Evolutionary conservation across 441 rosid genomes (phyloP).

Genomic region (Raphanus hybrid): DNA sequence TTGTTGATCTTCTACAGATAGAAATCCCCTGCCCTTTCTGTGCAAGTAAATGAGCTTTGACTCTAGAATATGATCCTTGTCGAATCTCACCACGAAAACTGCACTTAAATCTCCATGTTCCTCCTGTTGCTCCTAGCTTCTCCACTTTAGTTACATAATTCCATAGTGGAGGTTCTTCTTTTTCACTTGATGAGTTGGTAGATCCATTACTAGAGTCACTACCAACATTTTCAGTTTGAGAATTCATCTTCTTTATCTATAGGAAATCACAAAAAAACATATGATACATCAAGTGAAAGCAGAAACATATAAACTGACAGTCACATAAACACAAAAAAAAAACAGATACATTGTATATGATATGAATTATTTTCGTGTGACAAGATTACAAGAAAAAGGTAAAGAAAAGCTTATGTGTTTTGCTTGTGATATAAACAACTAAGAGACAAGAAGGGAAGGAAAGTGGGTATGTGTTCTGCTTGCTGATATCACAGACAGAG

Average conservation of each 20-base stretch:
- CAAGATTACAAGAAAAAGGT: too few species aligned
- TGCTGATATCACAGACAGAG: too few species aligned
- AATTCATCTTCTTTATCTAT: not conserved
- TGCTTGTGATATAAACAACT: too few species aligned
- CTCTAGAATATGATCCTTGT: not conserved
- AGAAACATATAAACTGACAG: not conserved
- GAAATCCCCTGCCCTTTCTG: not conserved
- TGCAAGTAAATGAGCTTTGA: not conserved
- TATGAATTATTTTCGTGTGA: too few species aligned
- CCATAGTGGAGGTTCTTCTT: not conserved
- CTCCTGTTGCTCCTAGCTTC: not conserved
- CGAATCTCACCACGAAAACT: not conserved
- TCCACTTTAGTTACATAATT: not conserved
- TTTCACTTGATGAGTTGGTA: not conserved
- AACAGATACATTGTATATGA: too few species aligned
- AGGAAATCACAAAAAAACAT: not conserved
- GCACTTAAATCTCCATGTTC: not conserved
- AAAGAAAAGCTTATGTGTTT: too few species aligned
- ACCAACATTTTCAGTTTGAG: not conserved
- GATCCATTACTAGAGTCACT: not conserved
- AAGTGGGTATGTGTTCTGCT: too few species aligned
- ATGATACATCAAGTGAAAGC: not conserved
- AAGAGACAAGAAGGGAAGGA: too few species aligned
- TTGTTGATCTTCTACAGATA: not conserved
- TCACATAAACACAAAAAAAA: too few species aligned